Evolutionary conservation across 805 yeast genomes (phyloP).

Genomic region (Yarrowia keelungensis): DNA sequence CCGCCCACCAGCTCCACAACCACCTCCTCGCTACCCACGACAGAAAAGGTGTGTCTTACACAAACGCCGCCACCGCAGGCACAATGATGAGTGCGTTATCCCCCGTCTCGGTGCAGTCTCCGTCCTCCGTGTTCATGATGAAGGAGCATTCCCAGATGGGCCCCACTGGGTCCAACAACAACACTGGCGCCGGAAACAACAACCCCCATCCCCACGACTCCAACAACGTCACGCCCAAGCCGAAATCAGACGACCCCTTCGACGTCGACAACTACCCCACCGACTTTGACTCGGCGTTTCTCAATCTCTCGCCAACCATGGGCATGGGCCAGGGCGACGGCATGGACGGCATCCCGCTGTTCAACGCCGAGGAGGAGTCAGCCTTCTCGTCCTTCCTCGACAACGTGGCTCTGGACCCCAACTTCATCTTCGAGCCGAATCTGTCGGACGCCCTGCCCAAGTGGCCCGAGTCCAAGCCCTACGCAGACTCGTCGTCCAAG

Average conservation of each 20-base stretch:
- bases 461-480: constrained; percentile 38
- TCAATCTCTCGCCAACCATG: constrained; percentile 39
- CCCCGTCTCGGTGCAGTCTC: constrained; percentile 38
- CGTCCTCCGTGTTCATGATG: constrained; percentile 34
- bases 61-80: constrained; percentile 4
- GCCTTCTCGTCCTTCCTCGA: constrained; percentile 49
- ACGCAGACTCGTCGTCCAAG: constrained; percentile 1
- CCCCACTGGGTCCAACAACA: no score
- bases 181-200: neutral
- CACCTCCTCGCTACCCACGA: no score
- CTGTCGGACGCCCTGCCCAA: constrained; percentile 44
- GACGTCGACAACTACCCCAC: constrained; percentile 40
- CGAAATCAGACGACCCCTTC: constrained; percentile 35
- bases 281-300: constrained; percentile 44
- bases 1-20: no score
- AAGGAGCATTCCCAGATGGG: constrained; percentile 2
- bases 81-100: constrained; percentile 36
- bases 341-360: constrained; percentile 40
- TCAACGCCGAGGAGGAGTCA: constrained; percentile 47
- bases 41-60: constrained; percentile 3
- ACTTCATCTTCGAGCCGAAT: constrained; percentile 49
- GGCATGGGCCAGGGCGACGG: constrained; percentile 22
- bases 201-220: neutral
- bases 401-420: constrained; percentile 47
- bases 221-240: neutral